Conservation (phyloP, 768 basidiomycete genomes). For the Mycena pura region DNA sequence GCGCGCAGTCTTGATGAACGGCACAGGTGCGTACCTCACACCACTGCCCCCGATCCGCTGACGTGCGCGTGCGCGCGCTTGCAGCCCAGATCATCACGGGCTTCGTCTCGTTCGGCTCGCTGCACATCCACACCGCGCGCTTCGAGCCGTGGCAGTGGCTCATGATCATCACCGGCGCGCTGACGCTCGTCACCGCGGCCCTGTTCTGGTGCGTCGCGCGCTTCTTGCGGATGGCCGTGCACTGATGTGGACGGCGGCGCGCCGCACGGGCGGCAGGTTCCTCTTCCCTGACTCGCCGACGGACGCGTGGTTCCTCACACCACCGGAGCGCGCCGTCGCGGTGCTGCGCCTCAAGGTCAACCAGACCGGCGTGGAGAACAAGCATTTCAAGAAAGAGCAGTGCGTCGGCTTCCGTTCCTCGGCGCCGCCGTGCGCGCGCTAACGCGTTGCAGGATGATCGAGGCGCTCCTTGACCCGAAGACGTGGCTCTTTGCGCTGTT, state of each 20-base stretch:
- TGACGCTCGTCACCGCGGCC: conserved; percentile 28
- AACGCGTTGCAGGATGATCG: conserved; percentile 58
- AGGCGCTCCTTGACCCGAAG: conserved; percentile 72
- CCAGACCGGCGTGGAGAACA: conserved; percentile 84
- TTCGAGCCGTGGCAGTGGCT: conserved; percentile 67
- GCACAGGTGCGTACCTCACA: conserved; percentile 56
- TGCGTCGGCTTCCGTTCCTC: too few relatives aligned
- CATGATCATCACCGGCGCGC: conserved; percentile 5
- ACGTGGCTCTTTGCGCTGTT: conserved; percentile 82
- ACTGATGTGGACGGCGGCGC: too few relatives aligned
- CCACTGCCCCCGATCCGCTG: neutral
- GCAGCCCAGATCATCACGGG: conserved; percentile 64
- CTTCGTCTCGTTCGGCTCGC: conserved; percentile 55
- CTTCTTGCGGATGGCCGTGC: too few relatives aligned
- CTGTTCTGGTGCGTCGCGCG: conserved; percentile 62
- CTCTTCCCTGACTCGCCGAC: conserved; percentile 80
- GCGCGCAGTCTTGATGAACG: conserved; percentile 73
- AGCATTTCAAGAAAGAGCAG: conserved; percentile 82
- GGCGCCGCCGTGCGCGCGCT: too few relatives aligned
- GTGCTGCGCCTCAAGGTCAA: conserved; percentile 69
- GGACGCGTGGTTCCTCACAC: conserved; percentile 76
- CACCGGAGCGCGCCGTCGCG: conserved; percentile 66
- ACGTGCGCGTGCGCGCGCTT: too few relatives aligned
- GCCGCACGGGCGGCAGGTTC: conserved; percentile 61
- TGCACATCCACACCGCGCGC: conserved; percentile 50